Percentiles rank a stretch among this genome's conserved stretches.
These are phyloP conservation scores for Quambalaria eucalypti DNA, from an alignment of 1,284 basidiomycete genomes.

Conservation along the genomic window DNA sequence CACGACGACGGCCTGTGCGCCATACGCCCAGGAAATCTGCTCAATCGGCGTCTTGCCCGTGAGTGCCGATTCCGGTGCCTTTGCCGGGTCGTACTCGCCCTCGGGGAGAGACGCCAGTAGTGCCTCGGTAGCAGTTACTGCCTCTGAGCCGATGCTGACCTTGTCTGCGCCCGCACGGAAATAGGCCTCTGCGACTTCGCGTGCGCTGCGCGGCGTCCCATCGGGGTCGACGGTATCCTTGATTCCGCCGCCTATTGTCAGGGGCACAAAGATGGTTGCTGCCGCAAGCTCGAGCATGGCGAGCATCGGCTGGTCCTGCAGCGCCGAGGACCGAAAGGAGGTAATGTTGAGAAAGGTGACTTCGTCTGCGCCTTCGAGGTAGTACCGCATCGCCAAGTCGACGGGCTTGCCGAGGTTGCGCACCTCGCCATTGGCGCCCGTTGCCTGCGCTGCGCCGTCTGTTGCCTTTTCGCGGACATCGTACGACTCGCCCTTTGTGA, in stretches of 20 bases:
- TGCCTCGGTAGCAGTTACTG: slow-evolving; percentile 83
- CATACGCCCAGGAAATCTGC: slow-evolving; percentile 80
- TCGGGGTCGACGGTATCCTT: slow-evolving; percentile 93
- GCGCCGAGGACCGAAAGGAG: slow-evolving; percentile 89
- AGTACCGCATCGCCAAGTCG: slow-evolving; percentile 79
- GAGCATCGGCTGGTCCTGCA: slow-evolving; percentile 96
- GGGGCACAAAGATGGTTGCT: slow-evolving; percentile 85
- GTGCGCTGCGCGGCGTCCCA: slow-evolving; percentile 71
- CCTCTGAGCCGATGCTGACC: slow-evolving; percentile 91
- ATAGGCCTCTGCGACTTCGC: slow-evolving; percentile 91
- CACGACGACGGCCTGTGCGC: slow-evolving; percentile 94
- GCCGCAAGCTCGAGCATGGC: slow-evolving; percentile 84
- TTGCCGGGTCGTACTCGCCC: slow-evolving; percentile 51
- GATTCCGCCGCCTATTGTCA: slow-evolving; percentile 97
- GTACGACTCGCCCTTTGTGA: slow-evolving; percentile 99
- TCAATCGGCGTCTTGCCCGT: slow-evolving; percentile 68
- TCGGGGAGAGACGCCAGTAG: slow-evolving; percentile 49
- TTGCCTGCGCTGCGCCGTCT: slow-evolving; percentile 35
- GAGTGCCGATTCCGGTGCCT: slow-evolving; percentile 39
- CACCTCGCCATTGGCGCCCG: slow-evolving; percentile 50
- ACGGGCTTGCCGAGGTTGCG: slow-evolving; percentile 98
- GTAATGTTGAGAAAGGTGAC: slow-evolving; percentile 98
- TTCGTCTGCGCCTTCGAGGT: slow-evolving; percentile 83
- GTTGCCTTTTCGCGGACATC: slow-evolving; percentile 70
- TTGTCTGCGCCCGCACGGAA: slow-evolving; percentile 96